Evolutionary conservation across 1,284 basidiomycete species (phyloP).

Genomic region (Cryptococcus hybrid): DNA sequence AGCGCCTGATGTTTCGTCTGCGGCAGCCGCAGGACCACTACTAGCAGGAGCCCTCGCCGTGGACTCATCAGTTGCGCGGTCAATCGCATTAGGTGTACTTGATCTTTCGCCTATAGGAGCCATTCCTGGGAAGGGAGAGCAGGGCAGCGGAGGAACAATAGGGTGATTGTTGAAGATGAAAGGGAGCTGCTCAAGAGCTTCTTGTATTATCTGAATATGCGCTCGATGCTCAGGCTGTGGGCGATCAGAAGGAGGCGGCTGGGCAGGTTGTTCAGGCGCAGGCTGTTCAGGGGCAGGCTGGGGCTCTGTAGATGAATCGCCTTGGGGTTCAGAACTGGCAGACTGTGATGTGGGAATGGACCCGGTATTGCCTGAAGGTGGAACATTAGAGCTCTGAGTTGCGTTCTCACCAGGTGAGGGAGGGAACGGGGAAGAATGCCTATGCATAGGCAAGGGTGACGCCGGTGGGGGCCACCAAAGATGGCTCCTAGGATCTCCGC

Average conservation of each 20-base stretch:
- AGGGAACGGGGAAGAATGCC: neutral
- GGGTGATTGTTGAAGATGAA: neutral
- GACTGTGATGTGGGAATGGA: neutral
- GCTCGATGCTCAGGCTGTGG: constrained; percentile 7
- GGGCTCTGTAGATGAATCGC: neutral
- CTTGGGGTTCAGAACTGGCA: neutral
- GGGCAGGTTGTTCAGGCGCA: no score
- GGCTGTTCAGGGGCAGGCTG: neutral
- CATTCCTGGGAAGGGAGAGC: neutral
- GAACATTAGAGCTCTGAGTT: no score
- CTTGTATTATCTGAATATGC: constrained; percentile 13
- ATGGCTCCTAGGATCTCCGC: neutral
- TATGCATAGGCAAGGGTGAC: constrained; percentile 24
- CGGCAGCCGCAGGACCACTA: neutral
- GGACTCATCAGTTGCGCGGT: neutral
- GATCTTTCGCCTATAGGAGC: neutral
- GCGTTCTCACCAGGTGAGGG: no score
- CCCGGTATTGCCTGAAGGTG: neutral
- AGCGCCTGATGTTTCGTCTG: neutral
- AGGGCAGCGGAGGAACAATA: neutral
- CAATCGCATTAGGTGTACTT: neutral
- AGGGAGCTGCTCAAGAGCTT: neutral
- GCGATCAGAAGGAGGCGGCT: neutral
- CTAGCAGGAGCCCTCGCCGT: neutral
- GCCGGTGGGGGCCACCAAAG: constrained; percentile 17